Conservation (phyloP, 768 basidiomycete species). For the Termitomyces sp. region DNA sequence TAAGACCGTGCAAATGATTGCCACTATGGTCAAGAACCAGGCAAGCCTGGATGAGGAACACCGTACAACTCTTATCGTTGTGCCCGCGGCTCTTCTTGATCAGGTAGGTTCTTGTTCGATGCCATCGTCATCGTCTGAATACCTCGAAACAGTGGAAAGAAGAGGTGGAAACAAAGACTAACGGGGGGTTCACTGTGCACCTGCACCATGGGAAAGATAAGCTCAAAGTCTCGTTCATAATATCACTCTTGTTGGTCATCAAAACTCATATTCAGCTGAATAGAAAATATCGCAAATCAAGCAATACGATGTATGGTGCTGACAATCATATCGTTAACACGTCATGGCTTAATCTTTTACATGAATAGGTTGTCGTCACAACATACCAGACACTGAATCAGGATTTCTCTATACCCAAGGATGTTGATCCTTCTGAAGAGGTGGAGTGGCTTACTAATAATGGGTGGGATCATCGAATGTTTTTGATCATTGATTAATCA, state of each 20-base stretch:
- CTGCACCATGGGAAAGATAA: conserved; percentile 73
- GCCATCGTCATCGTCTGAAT: not conserved
- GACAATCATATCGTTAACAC: not conserved
- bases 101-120: conserved; percentile 36
- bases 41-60: conserved; percentile 38
- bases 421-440: conserved; percentile 41
- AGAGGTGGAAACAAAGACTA: conserved; percentile 65
- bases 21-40: conserved; percentile 65
- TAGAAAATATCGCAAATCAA: conserved; percentile 42
- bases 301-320: conserved; percentile 39
- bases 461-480: conserved; percentile 31
- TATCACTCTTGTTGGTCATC: not conserved
- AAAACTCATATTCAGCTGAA: not conserved
- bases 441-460: conserved; percentile 39
- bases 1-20: conserved; percentile 79
- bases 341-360: not conserved
- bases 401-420: conserved; percentile 51
- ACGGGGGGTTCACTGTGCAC: conserved; percentile 53
- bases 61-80: conserved; percentile 66
- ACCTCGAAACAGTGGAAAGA: conserved; percentile 52
- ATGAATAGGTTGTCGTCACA: conserved; percentile 58
- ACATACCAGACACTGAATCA: conserved; percentile 68
- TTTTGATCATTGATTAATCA: not conserved
- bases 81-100: conserved; percentile 67
- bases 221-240: conserved; percentile 32